phyloP scores from a whole-genome alignment of 1,284 basidiomycete species.

The Heterobasidion irregulare region DNA sequence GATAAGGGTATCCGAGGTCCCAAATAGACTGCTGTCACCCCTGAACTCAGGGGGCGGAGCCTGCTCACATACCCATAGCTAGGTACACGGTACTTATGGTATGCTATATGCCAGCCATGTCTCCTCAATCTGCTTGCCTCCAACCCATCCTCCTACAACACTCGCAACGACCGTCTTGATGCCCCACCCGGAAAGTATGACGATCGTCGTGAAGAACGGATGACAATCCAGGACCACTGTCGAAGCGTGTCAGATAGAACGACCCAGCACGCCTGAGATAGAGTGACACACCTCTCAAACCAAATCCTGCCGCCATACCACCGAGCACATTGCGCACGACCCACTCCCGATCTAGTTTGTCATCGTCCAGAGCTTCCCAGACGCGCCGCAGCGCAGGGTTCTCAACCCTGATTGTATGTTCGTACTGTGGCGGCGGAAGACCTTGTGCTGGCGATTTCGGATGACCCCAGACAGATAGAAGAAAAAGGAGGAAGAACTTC shows the following conservation, averaged over 20 bases:
- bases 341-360: conserved; percentile 75
- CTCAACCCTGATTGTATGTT: conserved; percentile 14
- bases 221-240: conserved; percentile 69
- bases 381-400: conserved; percentile 27
- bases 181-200: conserved; percentile 74
- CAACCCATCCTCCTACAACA: conserved; percentile 57
- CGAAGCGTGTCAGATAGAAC: conserved; percentile 10
- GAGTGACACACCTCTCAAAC: conserved; percentile 40
- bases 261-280: conserved; percentile 5
- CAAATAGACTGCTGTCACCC: too few species aligned
- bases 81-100: conserved; percentile 31
- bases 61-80: too few species aligned
- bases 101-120: conserved; percentile 76
- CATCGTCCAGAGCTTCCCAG: conserved; percentile 52
- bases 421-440: conserved; percentile 15
- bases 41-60: too few species aligned
- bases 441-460: conserved; percentile 15
- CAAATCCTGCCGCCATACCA: conserved; percentile 76
- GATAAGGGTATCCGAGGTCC: background rate
- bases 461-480: conserved; percentile 79
- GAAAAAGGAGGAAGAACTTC: conserved; percentile 77
- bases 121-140: conserved; percentile 39
- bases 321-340: conserved; percentile 77
- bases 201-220: conserved; percentile 68
- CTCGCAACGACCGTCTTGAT: conserved; percentile 58